Percentiles rank a stretch among this genome's conserved stretches.
These are phyloP conservation scores for Dispira simplex DNA, from an alignment of 192 early-diverging fungal genomes.

Conservation along the genomic window DNA sequence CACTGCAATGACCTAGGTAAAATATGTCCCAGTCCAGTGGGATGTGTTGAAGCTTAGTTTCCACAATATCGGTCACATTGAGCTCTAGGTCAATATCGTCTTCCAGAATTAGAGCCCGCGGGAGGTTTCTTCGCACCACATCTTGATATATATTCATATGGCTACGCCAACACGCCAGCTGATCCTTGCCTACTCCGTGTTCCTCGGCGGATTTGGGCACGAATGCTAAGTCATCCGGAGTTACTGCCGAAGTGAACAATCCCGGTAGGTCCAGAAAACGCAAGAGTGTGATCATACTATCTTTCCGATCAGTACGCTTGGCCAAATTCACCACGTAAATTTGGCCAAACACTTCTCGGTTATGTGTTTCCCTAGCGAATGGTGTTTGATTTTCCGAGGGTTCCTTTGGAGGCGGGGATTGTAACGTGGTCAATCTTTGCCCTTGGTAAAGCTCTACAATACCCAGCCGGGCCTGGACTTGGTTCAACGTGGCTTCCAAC, in stretches of 20 bases:
- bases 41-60: slow-evolving; percentile 8
- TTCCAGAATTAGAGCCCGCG: slow-evolving; percentile 22
- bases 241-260: background rate
- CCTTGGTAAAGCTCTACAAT: too few relatives aligned
- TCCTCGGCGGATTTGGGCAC: background rate
- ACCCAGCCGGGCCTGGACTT: too few relatives aligned
- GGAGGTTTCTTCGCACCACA: slow-evolving; percentile 21
- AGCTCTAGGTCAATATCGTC: slow-evolving; percentile 31
- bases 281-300: background rate
- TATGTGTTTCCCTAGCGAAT: too few relatives aligned
- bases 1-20: slow-evolving; percentile 28
- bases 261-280: slow-evolving; percentile 1
- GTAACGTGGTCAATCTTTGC: too few relatives aligned
- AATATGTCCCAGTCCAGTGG: slow-evolving; percentile 23
- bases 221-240: background rate
- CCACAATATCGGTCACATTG: slow-evolving; percentile 13
- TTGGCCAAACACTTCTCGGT: too few relatives aligned
- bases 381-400: too few relatives aligned
- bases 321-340: slow-evolving; percentile 4
- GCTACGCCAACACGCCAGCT: slow-evolving; percentile 13
- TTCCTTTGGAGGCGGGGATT: too few relatives aligned
- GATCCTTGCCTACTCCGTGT: background rate
- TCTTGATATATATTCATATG: slow-evolving; percentile 25
- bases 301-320: slow-evolving; percentile 4
- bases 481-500: too few relatives aligned